Evolutionary conservation across 2,329 filamentous ascomycete species (phyloP).

Genomic region (Fusarium siculi): DNA sequence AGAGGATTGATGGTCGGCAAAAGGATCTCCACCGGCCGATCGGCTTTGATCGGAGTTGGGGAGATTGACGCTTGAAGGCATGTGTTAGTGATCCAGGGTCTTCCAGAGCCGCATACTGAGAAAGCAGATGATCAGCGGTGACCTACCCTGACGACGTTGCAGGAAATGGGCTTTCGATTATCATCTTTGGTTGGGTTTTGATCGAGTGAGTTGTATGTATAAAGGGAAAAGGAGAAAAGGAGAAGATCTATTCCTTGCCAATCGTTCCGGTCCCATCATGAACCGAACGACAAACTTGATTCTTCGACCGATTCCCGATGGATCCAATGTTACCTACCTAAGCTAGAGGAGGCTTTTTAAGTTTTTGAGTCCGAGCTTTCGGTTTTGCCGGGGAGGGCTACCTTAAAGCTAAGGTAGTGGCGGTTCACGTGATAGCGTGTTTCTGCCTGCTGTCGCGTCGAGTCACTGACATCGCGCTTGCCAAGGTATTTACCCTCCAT

Average conservation of each 20-base stretch:
- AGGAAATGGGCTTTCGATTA: constrained; percentile 17
- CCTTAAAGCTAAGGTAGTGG: background rate
- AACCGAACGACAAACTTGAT: constrained; percentile 10
- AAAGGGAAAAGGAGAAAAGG: background rate
- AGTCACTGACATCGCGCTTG: constrained; percentile 34
- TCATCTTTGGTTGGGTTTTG: constrained; percentile 5
- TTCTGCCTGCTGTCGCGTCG: constrained; percentile 43
- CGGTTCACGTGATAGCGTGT: constrained; percentile 42
- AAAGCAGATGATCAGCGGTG: constrained; percentile 7
- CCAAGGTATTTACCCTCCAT: constrained; percentile 9
- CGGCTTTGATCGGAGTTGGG: constrained; percentile 41
- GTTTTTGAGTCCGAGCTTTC: constrained; percentile 1
- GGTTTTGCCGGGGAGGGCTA: background rate
- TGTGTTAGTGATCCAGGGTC: constrained; percentile 28
- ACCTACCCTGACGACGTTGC: constrained; percentile 28
- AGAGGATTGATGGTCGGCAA: constrained; percentile 43
- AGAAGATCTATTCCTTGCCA: constrained; percentile 13
- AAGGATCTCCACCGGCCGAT: constrained; percentile 36
- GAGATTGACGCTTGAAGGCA: constrained; percentile 33
- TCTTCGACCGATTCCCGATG: background rate
- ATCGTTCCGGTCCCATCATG: constrained; percentile 5
- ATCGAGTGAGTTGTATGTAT: background rate
- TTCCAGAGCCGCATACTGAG: constrained; percentile 3
- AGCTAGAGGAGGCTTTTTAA: constrained; percentile 30
- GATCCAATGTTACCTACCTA: constrained; percentile 31